A percentile compares a stretch with the other conserved stretches of the same genome.
These are phyloP conservation scores for Thraustochytrium sp. DNA, from an alignment of 352 stramenopile genomes.

Conservation along the genomic window DNA sequence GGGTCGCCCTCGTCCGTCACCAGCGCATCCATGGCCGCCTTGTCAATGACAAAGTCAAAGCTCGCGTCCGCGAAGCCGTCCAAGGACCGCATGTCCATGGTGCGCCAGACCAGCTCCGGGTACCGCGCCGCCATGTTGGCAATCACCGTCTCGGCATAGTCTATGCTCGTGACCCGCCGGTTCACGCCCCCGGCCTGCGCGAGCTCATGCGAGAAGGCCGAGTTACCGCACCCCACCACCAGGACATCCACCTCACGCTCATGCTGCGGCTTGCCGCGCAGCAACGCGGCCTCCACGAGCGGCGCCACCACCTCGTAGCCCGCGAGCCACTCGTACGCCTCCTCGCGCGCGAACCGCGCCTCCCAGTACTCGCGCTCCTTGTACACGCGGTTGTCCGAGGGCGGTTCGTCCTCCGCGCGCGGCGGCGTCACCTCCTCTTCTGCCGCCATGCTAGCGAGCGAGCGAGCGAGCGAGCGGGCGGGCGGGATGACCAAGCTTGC, in stretches of 20 bases:
- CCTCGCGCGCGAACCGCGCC: slow-evolving; percentile 61
- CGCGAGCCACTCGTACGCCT: slow-evolving; percentile 69
- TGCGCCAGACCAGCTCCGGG: slow-evolving; percentile 41
- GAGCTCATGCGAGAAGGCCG: slow-evolving; percentile 64
- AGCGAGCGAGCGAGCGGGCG: too few relatives aligned
- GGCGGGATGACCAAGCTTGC: too few relatives aligned
- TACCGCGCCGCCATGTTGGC: slow-evolving; percentile 62
- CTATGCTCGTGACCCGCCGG: slow-evolving; percentile 62
- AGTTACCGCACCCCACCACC: slow-evolving; percentile 67
- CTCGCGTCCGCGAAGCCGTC: slow-evolving; percentile 50
- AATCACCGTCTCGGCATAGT: slow-evolving; percentile 66
- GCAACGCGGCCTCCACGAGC: slow-evolving; percentile 44
- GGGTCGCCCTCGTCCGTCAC: slow-evolving; percentile 67
- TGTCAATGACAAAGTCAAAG: slow-evolving; percentile 73
- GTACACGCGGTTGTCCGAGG: slow-evolving; percentile 58
- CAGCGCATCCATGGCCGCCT: slow-evolving; percentile 72
- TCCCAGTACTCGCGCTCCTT: slow-evolving; percentile 68
- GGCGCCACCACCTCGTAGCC: slow-evolving; percentile 57
- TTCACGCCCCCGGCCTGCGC: slow-evolving; percentile 58
- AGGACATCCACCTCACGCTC: slow-evolving; percentile 4
- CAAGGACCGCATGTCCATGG: slow-evolving; percentile 48
- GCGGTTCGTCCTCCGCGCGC: background rate
- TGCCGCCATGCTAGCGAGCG: too few relatives aligned
- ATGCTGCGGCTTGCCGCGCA: background rate
- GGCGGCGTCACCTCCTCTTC: too few relatives aligned